phyloP scores from a whole-genome alignment of 192 early-diverging fungal species.

The Geosiphon pyriformis region DNA sequence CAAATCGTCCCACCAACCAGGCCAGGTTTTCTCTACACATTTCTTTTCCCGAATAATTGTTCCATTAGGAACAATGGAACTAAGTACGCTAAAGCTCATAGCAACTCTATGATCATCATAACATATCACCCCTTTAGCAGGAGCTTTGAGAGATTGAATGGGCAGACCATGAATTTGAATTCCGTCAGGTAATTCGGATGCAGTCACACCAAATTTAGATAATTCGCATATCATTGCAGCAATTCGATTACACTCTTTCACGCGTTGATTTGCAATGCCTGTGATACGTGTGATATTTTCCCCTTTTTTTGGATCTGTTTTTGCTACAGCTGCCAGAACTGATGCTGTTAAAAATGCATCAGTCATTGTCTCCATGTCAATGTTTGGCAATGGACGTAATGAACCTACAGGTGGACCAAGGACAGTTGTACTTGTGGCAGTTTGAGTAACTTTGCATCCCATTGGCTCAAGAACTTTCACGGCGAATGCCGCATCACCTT shows the following conservation, averaged over 20 bases:
- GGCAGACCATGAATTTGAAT: conserved; percentile 75
- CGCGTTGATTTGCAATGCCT: conserved; percentile 95
- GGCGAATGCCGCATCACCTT: conserved; percentile 89
- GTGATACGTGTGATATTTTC: conserved; percentile 76
- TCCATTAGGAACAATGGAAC: conserved; percentile 65
- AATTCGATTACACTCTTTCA: conserved; percentile 98
- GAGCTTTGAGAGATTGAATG: conserved; percentile 44
- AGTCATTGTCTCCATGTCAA: conserved; percentile 99
- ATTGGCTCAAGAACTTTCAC: conserved; percentile 85
- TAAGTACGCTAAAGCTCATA: conserved; percentile 91
- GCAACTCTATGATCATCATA: conserved; percentile 98
- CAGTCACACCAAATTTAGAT: conserved; percentile 78
- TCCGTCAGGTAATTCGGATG: conserved; percentile 82
- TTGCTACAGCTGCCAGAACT: conserved; percentile 85
- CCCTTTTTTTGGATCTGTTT: conserved; percentile 26
- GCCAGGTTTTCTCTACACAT: conserved; percentile 99
- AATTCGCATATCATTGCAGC: conserved; percentile 94
- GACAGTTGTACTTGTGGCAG: conserved; percentile 84
- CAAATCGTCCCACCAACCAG: conserved; percentile 96
- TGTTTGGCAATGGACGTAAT: conserved; percentile 62
- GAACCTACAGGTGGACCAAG: conserved; percentile 69
- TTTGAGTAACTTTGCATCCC: conserved; percentile 91
- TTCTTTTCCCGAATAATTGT: conserved; percentile 86
- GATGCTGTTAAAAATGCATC: conserved; percentile 97
- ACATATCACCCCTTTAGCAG: conserved; percentile 73